phyloP scores from a whole-genome alignment of 108 stramenopile species.

The Conticribra guillardii region DNA sequence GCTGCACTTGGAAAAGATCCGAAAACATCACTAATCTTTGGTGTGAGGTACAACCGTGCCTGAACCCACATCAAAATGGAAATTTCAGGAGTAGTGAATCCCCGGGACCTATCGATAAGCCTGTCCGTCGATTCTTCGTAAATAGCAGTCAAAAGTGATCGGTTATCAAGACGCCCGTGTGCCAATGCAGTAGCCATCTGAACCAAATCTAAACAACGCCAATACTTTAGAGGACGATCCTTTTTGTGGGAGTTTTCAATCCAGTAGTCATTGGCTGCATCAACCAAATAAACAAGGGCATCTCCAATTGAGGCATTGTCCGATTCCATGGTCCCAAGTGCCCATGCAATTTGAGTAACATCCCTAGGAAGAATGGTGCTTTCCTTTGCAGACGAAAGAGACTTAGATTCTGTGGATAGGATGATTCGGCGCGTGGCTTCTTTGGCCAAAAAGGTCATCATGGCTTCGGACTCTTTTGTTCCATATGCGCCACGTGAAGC shows the following conservation, averaged over 20 bases:
- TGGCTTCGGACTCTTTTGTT: slow-evolving; percentile 48
- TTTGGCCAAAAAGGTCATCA: slow-evolving; percentile 57
- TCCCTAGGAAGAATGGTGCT: slow-evolving; percentile 62
- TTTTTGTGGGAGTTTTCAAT: slow-evolving; percentile 17
- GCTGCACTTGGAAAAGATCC: slow-evolving; percentile 58
- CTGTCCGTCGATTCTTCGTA: slow-evolving; percentile 65
- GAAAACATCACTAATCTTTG: slow-evolving; percentile 52
- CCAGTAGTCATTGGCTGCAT: slow-evolving; percentile 59
- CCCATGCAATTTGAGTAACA: slow-evolving; percentile 74
- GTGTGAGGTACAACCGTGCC: slow-evolving; percentile 70
- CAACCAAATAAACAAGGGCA: slow-evolving; percentile 63
- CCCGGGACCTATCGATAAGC: slow-evolving; percentile 8
- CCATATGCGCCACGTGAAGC: slow-evolving; percentile 67
- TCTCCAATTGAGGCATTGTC: slow-evolving; percentile 75
- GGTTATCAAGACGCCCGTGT: slow-evolving; percentile 78
- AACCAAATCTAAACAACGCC: slow-evolving; percentile 76
- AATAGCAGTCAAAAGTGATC: slow-evolving; percentile 51
- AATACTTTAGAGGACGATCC: slow-evolving; percentile 52
- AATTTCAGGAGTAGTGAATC: slow-evolving; percentile 69
- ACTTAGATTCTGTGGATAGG: not conserved
- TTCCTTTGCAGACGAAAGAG: slow-evolving; percentile 11
- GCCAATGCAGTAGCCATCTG: slow-evolving; percentile 71
- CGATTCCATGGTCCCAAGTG: slow-evolving; percentile 74
- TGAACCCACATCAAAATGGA: slow-evolving; percentile 82
- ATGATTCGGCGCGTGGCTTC: slow-evolving; percentile 51